A percentile compares a stretch with the other conserved stretches of the same genome.
Conservation (phyloP, 768 basidiomycete species). For the Xerocomellus dryophilus region DNA sequence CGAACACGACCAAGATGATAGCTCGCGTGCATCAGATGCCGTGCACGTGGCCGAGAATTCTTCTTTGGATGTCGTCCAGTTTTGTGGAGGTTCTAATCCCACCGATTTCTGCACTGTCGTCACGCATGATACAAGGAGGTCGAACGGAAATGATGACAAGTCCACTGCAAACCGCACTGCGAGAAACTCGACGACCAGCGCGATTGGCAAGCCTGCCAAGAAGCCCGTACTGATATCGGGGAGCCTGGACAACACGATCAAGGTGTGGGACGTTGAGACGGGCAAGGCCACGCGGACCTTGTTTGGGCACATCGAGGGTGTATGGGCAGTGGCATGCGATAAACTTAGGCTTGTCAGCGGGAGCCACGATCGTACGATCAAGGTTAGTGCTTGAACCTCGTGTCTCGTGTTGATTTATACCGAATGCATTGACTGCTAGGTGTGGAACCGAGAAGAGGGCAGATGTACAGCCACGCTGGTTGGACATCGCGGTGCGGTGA, state of each 20-base stretch:
- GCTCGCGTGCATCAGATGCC: conserved; percentile 9
- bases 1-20: conserved; percentile 31
- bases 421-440: conserved; percentile 40
- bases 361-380: conserved; percentile 96
- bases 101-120: conserved; percentile 31
- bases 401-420: conserved; percentile 4
- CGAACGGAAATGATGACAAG: conserved; percentile 16
- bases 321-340: conserved; percentile 94
- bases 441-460: conserved; percentile 92
- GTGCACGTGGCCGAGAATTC: conserved; percentile 15
- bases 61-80: conserved; percentile 14
- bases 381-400: conserved; percentile 48
- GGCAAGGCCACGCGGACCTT: conserved; percentile 76
- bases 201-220: conserved; percentile 31
- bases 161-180: conserved; percentile 1
- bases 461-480: conserved; percentile 85
- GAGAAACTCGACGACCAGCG: neutral
- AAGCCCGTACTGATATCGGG: conserved; percentile 84
- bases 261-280: conserved; percentile 91
- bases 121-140: conserved; percentile 23
- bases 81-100: conserved; percentile 10
- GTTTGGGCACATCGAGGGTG: conserved; percentile 98
- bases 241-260: conserved; percentile 92
- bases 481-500: conserved; percentile 93
- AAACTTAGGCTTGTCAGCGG: conserved; percentile 88